Percentiles rank a stretch among this genome's conserved stretches.
phyloP scores from a whole-genome alignment of 2,329 filamentous ascomycete species.

The Cladosporium sp. region DNA sequence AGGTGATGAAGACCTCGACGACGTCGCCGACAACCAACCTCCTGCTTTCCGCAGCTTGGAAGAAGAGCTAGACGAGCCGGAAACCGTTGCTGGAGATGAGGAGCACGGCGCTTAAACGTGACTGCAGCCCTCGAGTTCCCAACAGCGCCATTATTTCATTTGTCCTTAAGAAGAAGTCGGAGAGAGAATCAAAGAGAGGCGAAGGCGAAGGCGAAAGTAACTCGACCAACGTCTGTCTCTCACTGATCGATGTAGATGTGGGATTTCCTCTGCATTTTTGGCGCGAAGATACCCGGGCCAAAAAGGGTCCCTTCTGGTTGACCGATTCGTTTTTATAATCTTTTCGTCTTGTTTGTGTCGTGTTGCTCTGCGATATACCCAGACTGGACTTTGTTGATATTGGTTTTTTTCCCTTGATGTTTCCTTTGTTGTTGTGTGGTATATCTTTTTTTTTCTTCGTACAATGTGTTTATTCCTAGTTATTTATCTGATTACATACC shows the following conservation, averaged over 20 bases:
- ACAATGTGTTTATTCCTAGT: not conserved
- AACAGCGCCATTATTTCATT: slow-evolving; percentile 4
- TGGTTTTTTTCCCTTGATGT: slow-evolving; percentile 1
- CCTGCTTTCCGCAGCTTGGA: slow-evolving; percentile 28
- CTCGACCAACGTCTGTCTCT: too few relatives aligned
- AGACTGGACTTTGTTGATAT: slow-evolving; percentile 16
- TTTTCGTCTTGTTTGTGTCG: slow-evolving; percentile 2
- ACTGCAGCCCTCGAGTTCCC: not conserved
- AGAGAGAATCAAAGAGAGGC: too few relatives aligned
- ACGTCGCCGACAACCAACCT: slow-evolving; percentile 19
- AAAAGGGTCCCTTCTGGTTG: not conserved
- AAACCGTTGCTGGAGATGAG: slow-evolving; percentile 6
- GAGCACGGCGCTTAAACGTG: slow-evolving; percentile 9
- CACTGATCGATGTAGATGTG: too few relatives aligned
- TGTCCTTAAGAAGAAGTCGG: slow-evolving; percentile 7
- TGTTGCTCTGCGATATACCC: slow-evolving; percentile 17
- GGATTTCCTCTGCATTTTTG: slow-evolving; percentile 6
- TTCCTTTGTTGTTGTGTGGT: slow-evolving; percentile 5
- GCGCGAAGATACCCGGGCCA: slow-evolving; percentile 10
- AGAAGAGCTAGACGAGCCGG: slow-evolving; percentile 19
- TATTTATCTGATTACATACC: not conserved
- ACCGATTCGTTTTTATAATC: not conserved
- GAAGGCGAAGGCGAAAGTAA: too few relatives aligned
- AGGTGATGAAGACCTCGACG: slow-evolving; percentile 23
- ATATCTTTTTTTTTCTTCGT: not conserved